phyloP scores from a whole-genome alignment of 1,284 basidiomycete species.

The Ceratobasidium sp. region DNA sequence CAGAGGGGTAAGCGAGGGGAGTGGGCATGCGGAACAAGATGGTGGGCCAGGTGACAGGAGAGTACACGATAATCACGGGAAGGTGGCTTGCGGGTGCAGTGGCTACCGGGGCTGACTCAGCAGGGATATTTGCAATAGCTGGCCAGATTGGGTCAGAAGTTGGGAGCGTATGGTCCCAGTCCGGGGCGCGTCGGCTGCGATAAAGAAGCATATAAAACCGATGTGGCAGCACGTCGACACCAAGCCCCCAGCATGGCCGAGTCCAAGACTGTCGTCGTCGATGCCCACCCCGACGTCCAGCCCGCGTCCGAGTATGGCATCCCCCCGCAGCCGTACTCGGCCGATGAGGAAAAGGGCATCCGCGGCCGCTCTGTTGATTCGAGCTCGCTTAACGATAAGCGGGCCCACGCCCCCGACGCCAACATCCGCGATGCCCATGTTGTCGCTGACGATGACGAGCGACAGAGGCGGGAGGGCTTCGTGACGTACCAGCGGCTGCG shows the following conservation, averaged over 20 bases:
- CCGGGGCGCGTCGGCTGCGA: conserved; percentile 17
- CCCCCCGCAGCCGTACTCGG: neutral
- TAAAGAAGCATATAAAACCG: conserved; percentile 17
- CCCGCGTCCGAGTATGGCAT: neutral
- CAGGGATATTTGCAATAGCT: neutral
- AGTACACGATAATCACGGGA: conserved; percentile 14
- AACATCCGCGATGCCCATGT: conserved; percentile 4
- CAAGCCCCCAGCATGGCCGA: conserved; percentile 24
- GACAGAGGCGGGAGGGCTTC: neutral
- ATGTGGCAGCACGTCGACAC: neutral
- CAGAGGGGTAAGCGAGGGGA: neutral
- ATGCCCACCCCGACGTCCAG: conserved; percentile 1
- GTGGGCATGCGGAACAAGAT: neutral
- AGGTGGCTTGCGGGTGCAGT: conserved; percentile 18
- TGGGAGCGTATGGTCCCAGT: neutral
- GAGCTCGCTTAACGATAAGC: conserved; percentile 29
- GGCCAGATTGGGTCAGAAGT: neutral
- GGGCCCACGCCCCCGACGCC: conserved; percentile 3
- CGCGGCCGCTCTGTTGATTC: conserved; percentile 28
- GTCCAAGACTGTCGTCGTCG: neutral
- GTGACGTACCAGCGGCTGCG: conserved; percentile 53
- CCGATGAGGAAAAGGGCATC: conserved; percentile 23
- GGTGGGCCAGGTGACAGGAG: neutral
- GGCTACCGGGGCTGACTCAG: conserved; percentile 3
- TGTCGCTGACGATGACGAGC: conserved; percentile 21